These are phyloP conservation scores for Backusella morwellensis DNA, from an alignment of 192 early-diverging fungal species.

Conservation along the genomic window DNA sequence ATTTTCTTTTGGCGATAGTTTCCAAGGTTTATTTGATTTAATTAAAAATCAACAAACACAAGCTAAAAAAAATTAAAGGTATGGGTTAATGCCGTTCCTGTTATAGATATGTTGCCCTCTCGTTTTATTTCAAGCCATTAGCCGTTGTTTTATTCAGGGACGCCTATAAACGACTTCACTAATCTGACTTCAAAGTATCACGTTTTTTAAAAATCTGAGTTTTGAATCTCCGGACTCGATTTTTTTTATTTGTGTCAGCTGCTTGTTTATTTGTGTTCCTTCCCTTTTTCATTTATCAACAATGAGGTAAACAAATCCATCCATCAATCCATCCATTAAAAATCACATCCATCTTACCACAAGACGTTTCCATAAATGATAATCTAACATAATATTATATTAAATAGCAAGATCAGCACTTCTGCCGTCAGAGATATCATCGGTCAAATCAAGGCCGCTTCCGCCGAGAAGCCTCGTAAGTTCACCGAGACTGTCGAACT, in stretches of 20 bases:
- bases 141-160: too few relatives aligned
- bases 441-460: conserved; percentile 61
- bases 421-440: conserved; percentile 86
- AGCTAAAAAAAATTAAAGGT: too few relatives aligned
- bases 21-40: too few relatives aligned
- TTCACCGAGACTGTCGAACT: conserved; percentile 97
- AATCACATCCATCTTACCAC: conserved; percentile 9
- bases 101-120: too few relatives aligned
- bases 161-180: too few relatives aligned
- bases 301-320: conserved; percentile 31
- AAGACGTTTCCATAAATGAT: background rate
- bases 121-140: too few relatives aligned
- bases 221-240: too few relatives aligned
- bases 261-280: conserved; percentile 15
- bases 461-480: conserved; percentile 92
- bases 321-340: conserved; percentile 18
- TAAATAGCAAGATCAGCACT: conserved; percentile 78
- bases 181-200: too few relatives aligned
- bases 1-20: too few relatives aligned
- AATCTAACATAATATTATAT: background rate
- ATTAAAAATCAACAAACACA: too few relatives aligned
- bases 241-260: background rate
- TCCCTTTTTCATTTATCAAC: conserved; percentile 14
- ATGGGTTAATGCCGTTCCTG: too few relatives aligned
- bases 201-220: too few relatives aligned